Percentiles rank a stretch among this genome's conserved stretches.
Conservation (phyloP, 768 basidiomycete genomes). For the Amylocystis lapponica region DNA sequence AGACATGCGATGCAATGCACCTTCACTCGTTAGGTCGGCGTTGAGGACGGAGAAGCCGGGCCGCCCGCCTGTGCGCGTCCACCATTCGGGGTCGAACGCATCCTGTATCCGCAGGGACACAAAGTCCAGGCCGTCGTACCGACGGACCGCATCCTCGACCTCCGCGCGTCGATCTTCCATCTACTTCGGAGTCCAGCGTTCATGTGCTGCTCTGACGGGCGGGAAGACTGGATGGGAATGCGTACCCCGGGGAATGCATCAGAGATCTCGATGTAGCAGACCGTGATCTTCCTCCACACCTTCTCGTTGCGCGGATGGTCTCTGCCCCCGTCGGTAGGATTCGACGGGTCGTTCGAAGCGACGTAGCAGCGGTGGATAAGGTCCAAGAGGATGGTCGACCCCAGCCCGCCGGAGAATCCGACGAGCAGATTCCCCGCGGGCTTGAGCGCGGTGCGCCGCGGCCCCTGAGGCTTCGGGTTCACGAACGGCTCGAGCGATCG, state of each 20-base stretch:
- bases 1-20: conserved; percentile 19
- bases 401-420: conserved; percentile 75
- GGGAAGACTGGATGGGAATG: conserved; percentile 4
- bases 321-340: conserved; percentile 44
- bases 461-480: conserved; percentile 48
- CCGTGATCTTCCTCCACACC: conserved; percentile 56
- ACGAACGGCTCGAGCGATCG: conserved; percentile 59
- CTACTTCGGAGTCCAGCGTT: conserved; percentile 28
- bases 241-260: conserved; percentile 57
- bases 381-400: conserved; percentile 69
- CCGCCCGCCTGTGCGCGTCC: conserved; percentile 41
- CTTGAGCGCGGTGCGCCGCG: conserved; percentile 53
- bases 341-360: conserved; percentile 18
- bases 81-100: conserved; percentile 69
- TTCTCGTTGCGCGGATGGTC: conserved; percentile 58
- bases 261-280: conserved; percentile 69
- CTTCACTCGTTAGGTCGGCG: conserved; percentile 50
- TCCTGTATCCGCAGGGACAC: conserved; percentile 63
- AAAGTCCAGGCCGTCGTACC: conserved; percentile 51
- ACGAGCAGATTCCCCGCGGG: conserved; percentile 65
- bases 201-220: not conserved
- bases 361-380: conserved; percentile 51
- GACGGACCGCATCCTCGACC: conserved; percentile 38
- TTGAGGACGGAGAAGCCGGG: conserved; percentile 23
- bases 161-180: conserved; percentile 50